Evolutionary conservation across 352 stramenopile species (phyloP).

Genomic region (Phytophthora meadii): DNA sequence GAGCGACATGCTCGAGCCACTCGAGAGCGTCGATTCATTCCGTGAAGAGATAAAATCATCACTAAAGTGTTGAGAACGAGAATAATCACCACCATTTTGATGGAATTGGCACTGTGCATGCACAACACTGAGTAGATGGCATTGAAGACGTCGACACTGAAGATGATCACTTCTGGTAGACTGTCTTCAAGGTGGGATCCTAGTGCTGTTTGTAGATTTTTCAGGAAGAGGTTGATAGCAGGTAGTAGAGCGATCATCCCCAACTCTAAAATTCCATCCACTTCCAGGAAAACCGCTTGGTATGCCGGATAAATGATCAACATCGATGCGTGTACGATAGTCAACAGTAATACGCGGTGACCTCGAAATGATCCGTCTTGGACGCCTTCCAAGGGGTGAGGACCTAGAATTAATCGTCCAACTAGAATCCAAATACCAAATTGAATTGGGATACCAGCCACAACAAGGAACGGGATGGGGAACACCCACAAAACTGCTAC

Average conservation of each 20-base stretch:
- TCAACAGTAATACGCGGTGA: slow-evolving; percentile 26
- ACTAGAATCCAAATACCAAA: slow-evolving; percentile 29
- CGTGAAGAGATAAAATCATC: slow-evolving; percentile 27
- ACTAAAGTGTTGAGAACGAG: slow-evolving; percentile 25
- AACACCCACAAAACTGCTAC: slow-evolving; percentile 41
- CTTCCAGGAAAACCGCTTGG: slow-evolving; percentile 37
- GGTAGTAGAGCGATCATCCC: slow-evolving; percentile 34
- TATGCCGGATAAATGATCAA: slow-evolving; percentile 45
- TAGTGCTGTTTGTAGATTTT: slow-evolving; percentile 40
- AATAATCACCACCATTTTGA: slow-evolving; percentile 27
- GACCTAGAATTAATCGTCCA: slow-evolving; percentile 26
- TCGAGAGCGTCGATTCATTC: slow-evolving; percentile 30
- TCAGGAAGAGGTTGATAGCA: slow-evolving; percentile 48
- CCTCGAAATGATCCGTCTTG: slow-evolving; percentile 25
- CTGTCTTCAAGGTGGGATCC: slow-evolving; percentile 35
- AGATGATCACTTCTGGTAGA: slow-evolving; percentile 40
- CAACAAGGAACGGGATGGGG: slow-evolving; percentile 46
- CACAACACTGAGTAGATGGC: slow-evolving; percentile 46
- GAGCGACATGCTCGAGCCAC: slow-evolving; percentile 27
- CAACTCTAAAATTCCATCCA: slow-evolving; percentile 18
- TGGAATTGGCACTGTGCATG: slow-evolving; percentile 40
- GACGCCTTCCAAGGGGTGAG: slow-evolving; percentile 10
- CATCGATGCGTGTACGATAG: slow-evolving; percentile 32
- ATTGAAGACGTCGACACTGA: slow-evolving; percentile 49
- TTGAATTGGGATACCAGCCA: slow-evolving; percentile 26